These are phyloP conservation scores for Suillus luteus DNA, from an alignment of 768 basidiomycete genomes.

Conservation along the genomic window DNA sequence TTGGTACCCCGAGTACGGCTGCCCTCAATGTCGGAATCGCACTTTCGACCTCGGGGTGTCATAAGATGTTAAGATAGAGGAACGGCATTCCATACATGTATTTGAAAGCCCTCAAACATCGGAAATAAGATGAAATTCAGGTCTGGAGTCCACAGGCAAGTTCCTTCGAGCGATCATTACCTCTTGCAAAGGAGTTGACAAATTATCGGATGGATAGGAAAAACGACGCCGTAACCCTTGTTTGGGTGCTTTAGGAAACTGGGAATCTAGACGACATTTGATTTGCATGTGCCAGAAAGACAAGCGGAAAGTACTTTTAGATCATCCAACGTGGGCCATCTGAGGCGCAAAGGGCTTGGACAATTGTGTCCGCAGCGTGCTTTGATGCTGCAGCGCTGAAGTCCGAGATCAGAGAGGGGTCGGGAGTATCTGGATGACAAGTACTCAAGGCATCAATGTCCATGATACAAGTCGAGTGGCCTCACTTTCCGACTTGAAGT, in stretches of 20 bases:
- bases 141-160: constrained; percentile 1
- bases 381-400: not conserved
- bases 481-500: not conserved
- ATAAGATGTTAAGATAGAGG: not conserved
- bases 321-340: not conserved
- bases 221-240: not conserved
- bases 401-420: not conserved
- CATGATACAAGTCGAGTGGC: not conserved
- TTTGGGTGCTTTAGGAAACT: not conserved
- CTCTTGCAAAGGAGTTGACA: not conserved
- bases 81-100: not conserved
- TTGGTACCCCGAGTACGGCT: not conserved
- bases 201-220: not conserved
- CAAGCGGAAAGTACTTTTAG: not conserved
- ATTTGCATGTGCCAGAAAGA: not conserved
- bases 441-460: not conserved
- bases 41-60: not conserved
- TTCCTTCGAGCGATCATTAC: not conserved
- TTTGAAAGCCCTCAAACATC: not conserved
- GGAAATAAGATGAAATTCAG: not conserved
- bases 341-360: not conserved
- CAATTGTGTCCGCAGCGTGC: not conserved
- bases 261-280: not conserved
- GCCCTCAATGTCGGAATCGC: not conserved
- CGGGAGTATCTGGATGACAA: not conserved